Evolutionary conservation across 1,284 basidiomycete species (phyloP), one percentile per base, ranked within the genome.

Genomic region (Moesziomyces aphidis): DNA sequence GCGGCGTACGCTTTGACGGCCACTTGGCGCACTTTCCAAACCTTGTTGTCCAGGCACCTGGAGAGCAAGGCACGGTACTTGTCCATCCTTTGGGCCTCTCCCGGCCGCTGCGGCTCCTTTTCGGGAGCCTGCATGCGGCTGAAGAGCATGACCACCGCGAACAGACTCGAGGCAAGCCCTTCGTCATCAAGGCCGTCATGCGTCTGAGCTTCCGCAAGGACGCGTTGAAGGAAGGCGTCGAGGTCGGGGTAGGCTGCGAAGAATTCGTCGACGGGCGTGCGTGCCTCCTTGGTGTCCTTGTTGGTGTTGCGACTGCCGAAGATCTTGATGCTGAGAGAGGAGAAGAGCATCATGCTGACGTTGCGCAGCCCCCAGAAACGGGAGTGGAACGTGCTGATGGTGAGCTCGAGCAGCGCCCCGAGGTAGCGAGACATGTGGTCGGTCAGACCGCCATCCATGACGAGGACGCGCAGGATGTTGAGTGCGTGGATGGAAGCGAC

Each of bases 271-370:
- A 73, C 59, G 7, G 71, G 71, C 56, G 72, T 66, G 1, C 72
- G 57, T 13, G 69, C 63, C 15, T 68, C 65, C 39, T 69, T 64
- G 17, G 53, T 65, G 57, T 79, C 75, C 45, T 63, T 66, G 66
- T 78, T 80, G 31, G 68, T 69, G 42, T 66, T 66, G 23, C 70
- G 46, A 24, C 61, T 70, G 28, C 66, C 56, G 43, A 85, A 83
- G n/a, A 79, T 74, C 23, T 84, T 79, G 39, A 74, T 82, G 57
- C 77, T 65, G 28, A 85, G 78, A 3, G 82, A 75, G 13, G 81
- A 76, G 48, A 82, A 86, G 26, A 85, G 78, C 81, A 86, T 84
- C 80, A 85, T 82, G 43, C 82, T 79, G 49, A 81, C 85, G 63
- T 86, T 86, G 50, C 85, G 83, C 34, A 83, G 66, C 51, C 81